Conservation (phyloP, 345 rosid species). For the Gossypium arboreum region DNA sequence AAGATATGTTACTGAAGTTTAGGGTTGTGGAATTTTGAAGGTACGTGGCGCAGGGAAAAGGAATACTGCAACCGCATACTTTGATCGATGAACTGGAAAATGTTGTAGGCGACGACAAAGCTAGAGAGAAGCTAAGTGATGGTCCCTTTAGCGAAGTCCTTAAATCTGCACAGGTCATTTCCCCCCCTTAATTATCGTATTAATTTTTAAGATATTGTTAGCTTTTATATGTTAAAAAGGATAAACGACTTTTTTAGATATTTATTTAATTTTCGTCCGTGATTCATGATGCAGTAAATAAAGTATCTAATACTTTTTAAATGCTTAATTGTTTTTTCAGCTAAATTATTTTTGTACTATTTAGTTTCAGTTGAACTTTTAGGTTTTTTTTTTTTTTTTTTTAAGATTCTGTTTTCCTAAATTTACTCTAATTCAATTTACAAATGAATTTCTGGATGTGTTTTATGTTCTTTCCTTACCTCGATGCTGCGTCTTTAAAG, state of each 20-base stretch:
- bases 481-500: neutral
- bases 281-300: neutral
- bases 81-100: constrained; percentile 79
- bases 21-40: constrained; percentile 33
- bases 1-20: neutral
- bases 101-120: constrained; percentile 49
- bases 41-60: constrained; percentile 92
- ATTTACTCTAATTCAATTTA: neutral
- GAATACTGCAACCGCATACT: constrained; percentile 81
- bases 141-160: constrained; percentile 79
- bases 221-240: neutral
- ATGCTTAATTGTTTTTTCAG: neutral
- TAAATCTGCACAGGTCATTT: constrained; percentile 63
- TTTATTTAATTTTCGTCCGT: neutral
- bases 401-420: neutral
- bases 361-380: neutral
- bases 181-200: neutral
- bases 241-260: neutral
- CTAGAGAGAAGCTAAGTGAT: constrained; percentile 39
- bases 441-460: neutral
- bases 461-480: neutral
- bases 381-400: neutral
- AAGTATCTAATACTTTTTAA: neutral
- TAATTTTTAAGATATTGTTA: neutral
- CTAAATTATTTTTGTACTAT: neutral